Base-by-base conservation (phyloP, 441 rosid species). In the Erodium moschatum region DNA sequence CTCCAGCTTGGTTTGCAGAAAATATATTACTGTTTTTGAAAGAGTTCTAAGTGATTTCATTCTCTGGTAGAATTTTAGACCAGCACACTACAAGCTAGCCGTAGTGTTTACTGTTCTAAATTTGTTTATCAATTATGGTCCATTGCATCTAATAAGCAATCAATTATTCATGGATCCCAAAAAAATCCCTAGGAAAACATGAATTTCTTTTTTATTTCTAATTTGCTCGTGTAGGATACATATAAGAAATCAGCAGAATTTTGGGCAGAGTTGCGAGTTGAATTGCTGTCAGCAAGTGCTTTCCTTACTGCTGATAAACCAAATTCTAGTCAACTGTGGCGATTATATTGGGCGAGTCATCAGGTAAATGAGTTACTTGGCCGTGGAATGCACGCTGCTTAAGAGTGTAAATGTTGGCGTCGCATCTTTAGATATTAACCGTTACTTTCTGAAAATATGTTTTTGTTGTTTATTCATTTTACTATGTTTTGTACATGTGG, bases 321-420 rank as follows among this genome's bases (percentile, higher is more conserved):
- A 19, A 89, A 79, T 77, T 74, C 87, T 69, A 90, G 94, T 82
- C 97, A 91, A 74, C 74, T 95, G 74, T 95, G 99, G 99, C 86
- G 99, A 85, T 74, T 91, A 71, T 95, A 95, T 82, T 95, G 99
- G 99, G 89, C 99, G 68, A 86, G 97, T 82, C 99, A 95, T 82
- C 99, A 95, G 97, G 99, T 91, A 82, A 60, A 38, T 72, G 29
- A 62, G 75, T 77, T 67, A 72, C 71, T 64, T 16, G 48, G n/a
- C 70, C 58, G 71, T 69, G 67, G 48, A 72, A 69, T 65, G 48
- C 64, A 18, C 38, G 6, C 40, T 64, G 21, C 61, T 21, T 69
- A 15, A 29, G 42, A 42, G 42, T 61, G 70, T 31, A 10, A 48
- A 11, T 67, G 64, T 31, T 21, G n/a, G 65, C 9, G 40, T 54